Percentiles rank a stretch among this genome's conserved stretches.
phyloP scores from a whole-genome alignment of 495 filamentous ascomycete species.

The Talaromyces liani region DNA sequence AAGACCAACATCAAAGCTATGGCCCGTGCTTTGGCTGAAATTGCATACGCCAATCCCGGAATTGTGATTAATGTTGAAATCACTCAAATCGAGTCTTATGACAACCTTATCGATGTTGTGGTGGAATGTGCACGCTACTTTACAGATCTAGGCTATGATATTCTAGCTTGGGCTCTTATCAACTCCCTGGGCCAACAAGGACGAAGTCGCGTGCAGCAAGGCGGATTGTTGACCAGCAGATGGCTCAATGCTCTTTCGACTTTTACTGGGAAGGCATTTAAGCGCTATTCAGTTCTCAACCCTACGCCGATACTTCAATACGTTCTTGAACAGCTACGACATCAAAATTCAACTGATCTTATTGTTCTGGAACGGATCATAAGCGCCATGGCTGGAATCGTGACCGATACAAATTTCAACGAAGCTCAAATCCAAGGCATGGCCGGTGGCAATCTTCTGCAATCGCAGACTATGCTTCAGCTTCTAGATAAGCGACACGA shows the following conservation, averaged over 20 bases:
- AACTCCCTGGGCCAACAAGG: slow-evolving; percentile 68
- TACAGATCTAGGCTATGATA: slow-evolving; percentile 85
- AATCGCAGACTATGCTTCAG: slow-evolving; percentile 67
- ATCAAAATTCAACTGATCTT: slow-evolving; percentile 76
- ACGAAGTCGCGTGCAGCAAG: slow-evolving; percentile 70
- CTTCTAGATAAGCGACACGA: slow-evolving; percentile 74
- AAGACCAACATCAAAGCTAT: slow-evolving; percentile 77
- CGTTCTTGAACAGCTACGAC: slow-evolving; percentile 71
- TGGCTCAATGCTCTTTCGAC: slow-evolving; percentile 81
- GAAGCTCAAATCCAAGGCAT: slow-evolving; percentile 80
- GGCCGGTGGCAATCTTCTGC: slow-evolving; percentile 74
- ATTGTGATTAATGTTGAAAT: slow-evolving; percentile 83
- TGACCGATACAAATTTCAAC: slow-evolving; percentile 75
- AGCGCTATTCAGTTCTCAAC: slow-evolving; percentile 72
- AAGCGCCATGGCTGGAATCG: slow-evolving; percentile 85
- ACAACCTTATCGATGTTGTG: slow-evolving; percentile 85
- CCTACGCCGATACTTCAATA: slow-evolving; percentile 82
- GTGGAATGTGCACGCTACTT: slow-evolving; percentile 92
- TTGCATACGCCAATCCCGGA: slow-evolving; percentile 79
- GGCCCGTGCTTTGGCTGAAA: slow-evolving; percentile 79
- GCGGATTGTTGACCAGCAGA: slow-evolving; percentile 76
- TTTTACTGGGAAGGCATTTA: slow-evolving; percentile 84
- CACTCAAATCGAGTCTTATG: slow-evolving; percentile 81
- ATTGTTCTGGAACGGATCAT: slow-evolving; percentile 85
- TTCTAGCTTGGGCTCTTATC: slow-evolving; percentile 82